Conservation (phyloP, 345 rosid species). For the Populus tremula region DNA sequence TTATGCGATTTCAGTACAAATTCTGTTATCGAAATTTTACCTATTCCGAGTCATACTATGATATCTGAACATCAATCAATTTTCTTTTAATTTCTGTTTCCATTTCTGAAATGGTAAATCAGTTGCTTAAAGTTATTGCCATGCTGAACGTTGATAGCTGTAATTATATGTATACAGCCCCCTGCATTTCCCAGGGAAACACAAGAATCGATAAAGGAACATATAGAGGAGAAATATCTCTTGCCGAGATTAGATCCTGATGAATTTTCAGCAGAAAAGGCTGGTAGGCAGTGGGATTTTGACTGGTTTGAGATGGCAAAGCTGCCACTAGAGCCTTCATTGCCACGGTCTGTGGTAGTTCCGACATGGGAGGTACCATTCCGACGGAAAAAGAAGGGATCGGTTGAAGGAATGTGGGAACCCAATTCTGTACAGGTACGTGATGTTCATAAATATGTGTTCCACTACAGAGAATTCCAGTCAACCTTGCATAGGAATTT, state of each 20-base stretch:
- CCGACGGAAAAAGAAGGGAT: slow-evolving; percentile 44
- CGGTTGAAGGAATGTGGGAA: slow-evolving; percentile 49
- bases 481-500: background rate
- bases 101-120: background rate
- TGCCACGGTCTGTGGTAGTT: slow-evolving; percentile 63
- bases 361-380: slow-evolving; percentile 92
- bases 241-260: slow-evolving; percentile 65
- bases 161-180: slow-evolving; percentile 52
- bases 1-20: too few relatives aligned
- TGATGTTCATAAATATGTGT: slow-evolving; percentile 8
- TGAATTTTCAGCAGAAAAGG: slow-evolving; percentile 66
- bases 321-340: slow-evolving; percentile 68
- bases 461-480: background rate
- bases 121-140: background rate
- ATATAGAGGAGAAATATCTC: slow-evolving; percentile 85
- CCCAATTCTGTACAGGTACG: slow-evolving; percentile 56
- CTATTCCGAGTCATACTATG: too few relatives aligned
- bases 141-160: background rate
- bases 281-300: slow-evolving; percentile 87
- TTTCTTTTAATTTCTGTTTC: background rate
- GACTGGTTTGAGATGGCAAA: slow-evolving; percentile 88
- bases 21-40: too few relatives aligned
- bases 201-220: slow-evolving; percentile 65
- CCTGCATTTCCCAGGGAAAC: slow-evolving; percentile 92
- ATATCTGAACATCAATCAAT: background rate